Percentiles rank a stretch among this genome's conserved stretches.
Conservation (phyloP, 805 yeast genomes). For the Yamadazyma phyllophila region DNA sequence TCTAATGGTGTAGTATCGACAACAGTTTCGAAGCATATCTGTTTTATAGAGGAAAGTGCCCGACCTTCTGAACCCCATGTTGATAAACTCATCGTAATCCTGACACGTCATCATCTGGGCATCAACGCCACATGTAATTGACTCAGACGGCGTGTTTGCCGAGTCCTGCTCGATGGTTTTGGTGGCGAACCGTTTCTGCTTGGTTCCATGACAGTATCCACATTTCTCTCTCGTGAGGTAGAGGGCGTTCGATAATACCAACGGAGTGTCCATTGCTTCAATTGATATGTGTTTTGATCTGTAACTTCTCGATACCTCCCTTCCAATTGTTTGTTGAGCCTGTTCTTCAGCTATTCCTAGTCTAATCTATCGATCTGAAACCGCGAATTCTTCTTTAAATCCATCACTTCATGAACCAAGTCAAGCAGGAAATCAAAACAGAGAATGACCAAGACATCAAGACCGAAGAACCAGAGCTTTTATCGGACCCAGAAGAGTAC, state of each 20-base stretch:
- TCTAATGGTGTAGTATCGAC: slow-evolving; percentile 76
- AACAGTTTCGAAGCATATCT: slow-evolving; percentile 71
- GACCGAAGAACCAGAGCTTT: slow-evolving; percentile 30
- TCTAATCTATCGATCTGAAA: too few species aligned
- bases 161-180: slow-evolving; percentile 18
- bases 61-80: slow-evolving; percentile 76
- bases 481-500: slow-evolving; percentile 45
- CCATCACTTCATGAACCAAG: slow-evolving; percentile 1
- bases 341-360: too few species aligned
- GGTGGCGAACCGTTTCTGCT: slow-evolving; percentile 39
- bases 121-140: slow-evolving; percentile 36
- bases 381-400: neutral
- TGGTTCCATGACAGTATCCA: slow-evolving; percentile 68
- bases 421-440: slow-evolving; percentile 11
- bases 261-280: neutral
- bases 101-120: slow-evolving; percentile 45
- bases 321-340: too few species aligned
- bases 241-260: slow-evolving; percentile 33
- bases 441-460: slow-evolving; percentile 17
- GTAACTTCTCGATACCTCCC: too few species aligned
- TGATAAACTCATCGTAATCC: slow-evolving; percentile 63
- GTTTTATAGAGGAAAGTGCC: slow-evolving; percentile 65
- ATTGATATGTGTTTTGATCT: too few species aligned
- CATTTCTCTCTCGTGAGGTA: slow-evolving; percentile 50
- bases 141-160: slow-evolving; percentile 14